Evolutionary conservation across 2,329 filamentous ascomycete genomes (phyloP).

Genomic region (Aspergillus sp.): DNA sequence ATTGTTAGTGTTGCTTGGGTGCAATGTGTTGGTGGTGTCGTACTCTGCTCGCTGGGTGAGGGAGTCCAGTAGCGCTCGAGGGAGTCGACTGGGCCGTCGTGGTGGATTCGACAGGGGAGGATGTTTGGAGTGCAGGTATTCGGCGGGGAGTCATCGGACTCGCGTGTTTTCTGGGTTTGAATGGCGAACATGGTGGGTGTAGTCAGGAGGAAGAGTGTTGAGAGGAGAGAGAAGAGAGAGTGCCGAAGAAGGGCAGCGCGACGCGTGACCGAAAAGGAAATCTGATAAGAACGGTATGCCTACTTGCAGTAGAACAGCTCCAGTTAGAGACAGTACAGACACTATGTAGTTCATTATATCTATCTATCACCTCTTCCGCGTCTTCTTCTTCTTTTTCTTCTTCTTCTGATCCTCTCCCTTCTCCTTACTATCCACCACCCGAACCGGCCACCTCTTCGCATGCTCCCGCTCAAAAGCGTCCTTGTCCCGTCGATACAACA

Average conservation of each 20-base stretch:
- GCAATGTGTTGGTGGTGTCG: neutral
- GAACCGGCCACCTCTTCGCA: constrained; percentile 53
- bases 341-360: neutral
- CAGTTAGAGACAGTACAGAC: neutral
- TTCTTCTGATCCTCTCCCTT: constrained; percentile 31
- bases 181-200: constrained; percentile 25
- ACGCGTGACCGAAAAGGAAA: constrained; percentile 20
- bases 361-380: constrained; percentile 33
- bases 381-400: constrained; percentile 41
- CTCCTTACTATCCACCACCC: constrained; percentile 22
- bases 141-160: constrained; percentile 9
- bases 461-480: constrained; percentile 75
- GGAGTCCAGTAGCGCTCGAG: constrained; percentile 64
- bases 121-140: constrained; percentile 55
- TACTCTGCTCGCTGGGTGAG: constrained; percentile 35
- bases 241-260: constrained; percentile 11
- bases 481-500: constrained; percentile 76
- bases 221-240: neutral
- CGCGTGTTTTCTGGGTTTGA: constrained; percentile 17
- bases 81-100: constrained; percentile 61
- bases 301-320: neutral
- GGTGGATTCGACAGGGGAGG: constrained; percentile 70
- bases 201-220: neutral
- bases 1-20: constrained; percentile 2
- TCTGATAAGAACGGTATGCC: too few relatives aligned